Evolutionary conservation across 2,329 filamentous ascomycete genomes (phyloP).

Genomic region (Biscogniauxia marginata): DNA sequence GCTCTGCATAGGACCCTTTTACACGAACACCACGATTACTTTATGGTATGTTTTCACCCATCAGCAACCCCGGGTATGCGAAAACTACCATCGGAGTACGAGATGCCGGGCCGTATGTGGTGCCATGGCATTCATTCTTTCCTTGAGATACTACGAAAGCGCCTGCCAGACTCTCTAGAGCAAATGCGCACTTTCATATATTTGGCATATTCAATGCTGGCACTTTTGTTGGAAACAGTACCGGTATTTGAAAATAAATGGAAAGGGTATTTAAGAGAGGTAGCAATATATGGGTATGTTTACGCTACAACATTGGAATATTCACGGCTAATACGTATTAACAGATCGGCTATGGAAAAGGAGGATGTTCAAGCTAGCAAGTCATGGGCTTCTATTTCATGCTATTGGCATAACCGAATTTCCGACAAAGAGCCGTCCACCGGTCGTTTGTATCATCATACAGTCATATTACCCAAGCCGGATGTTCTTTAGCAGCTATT

Average conservation of each 20-base stretch:
- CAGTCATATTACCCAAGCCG: constrained; percentile 74
- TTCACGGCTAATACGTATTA: constrained; percentile 12
- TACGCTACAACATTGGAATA: constrained; percentile 3
- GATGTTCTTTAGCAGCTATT: constrained; percentile 70
- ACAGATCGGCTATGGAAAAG: constrained; percentile 85
- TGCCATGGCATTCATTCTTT: constrained; percentile 86
- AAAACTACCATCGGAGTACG: constrained; percentile 73
- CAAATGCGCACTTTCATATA: constrained; percentile 93
- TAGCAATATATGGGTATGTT: constrained; percentile 65
- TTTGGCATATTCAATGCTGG: constrained; percentile 88
- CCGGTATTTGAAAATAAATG: constrained; percentile 82
- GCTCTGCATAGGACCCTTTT: constrained; percentile 77
- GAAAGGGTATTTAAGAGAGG: constrained; percentile 89
- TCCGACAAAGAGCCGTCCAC: constrained; percentile 73
- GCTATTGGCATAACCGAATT: constrained; percentile 81
- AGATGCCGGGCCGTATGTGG: constrained; percentile 95
- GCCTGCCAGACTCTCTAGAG: constrained; percentile 73
- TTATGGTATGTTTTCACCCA: constrained; percentile 83
- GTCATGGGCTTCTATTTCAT: constrained; percentile 75
- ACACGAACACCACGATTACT: constrained; percentile 83
- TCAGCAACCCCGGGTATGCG: constrained; percentile 67
- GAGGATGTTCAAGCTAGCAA: constrained; percentile 73
- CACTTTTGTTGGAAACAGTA: constrained; percentile 80
- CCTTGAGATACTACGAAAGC: constrained; percentile 71
- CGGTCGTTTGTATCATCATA: constrained; percentile 82